Evolutionary conservation across 2,329 filamentous ascomycete genomes (phyloP).

Genomic region (Leptodontidium sp.): DNA sequence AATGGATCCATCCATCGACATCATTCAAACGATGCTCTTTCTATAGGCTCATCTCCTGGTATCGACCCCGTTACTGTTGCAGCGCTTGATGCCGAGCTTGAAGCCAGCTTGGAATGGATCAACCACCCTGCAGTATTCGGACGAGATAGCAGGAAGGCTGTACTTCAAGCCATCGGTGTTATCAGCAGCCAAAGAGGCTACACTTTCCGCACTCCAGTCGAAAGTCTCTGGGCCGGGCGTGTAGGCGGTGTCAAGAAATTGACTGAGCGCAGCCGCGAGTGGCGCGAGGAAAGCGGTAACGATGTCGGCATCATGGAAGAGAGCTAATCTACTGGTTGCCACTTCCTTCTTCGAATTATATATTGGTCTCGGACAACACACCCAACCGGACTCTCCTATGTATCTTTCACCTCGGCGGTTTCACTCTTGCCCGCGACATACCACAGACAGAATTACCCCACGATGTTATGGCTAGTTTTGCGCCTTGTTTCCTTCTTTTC

Average conservation of each 20-base stretch:
- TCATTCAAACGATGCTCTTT: constrained; percentile 57
- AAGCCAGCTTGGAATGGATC: constrained; percentile 95
- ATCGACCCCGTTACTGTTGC: constrained; percentile 84
- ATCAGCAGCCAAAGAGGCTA: constrained; percentile 94
- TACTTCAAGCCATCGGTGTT: constrained; percentile 94
- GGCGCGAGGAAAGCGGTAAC: constrained; percentile 77
- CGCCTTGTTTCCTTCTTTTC: constrained; percentile 1
- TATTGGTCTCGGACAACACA: neutral
- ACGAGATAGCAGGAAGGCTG: constrained; percentile 92
- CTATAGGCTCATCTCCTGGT: constrained; percentile 68
- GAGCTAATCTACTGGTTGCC: constrained; percentile 31
- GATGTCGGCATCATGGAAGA: constrained; percentile 47
- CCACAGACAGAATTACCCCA: constrained; percentile 21
- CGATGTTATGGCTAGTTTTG: constrained; percentile 24
- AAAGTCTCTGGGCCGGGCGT: constrained; percentile 87
- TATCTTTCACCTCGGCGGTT: neutral
- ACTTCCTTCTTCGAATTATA: neutral
- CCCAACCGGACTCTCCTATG: constrained; percentile 7
- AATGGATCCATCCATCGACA: constrained; percentile 56
- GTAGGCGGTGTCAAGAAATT: constrained; percentile 82
- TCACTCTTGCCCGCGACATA: constrained; percentile 15
- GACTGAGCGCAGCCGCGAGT: constrained; percentile 86
- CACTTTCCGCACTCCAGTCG: constrained; percentile 89
- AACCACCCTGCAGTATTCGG: constrained; percentile 95
- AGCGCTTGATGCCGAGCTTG: constrained; percentile 89